Base-by-base conservation (phyloP, 495 filamentous ascomycete species). In the Talaromyces borbonicus region DNA sequence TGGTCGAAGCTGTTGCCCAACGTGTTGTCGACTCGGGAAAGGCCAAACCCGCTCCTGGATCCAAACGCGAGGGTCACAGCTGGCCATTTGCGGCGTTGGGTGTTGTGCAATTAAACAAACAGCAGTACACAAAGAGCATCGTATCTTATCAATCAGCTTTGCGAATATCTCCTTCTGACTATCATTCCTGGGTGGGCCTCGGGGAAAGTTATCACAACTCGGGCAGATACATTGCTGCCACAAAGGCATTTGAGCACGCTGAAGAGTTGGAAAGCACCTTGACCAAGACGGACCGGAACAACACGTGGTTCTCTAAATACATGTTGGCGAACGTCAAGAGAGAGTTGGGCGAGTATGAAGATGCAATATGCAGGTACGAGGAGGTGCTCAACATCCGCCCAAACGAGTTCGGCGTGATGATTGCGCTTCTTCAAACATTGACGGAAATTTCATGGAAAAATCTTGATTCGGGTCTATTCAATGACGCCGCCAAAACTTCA, bases 21-120 rank as follows among this genome's bases (percentile, higher is more conserved):
- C 78, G 92, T 42, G 90, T 95, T 0, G 80, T 95, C 1, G 88
- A 96, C 45, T 95, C 90, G 4, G 93, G 93, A 46, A 89, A 86
- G 56, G 83, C 85, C 36, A 83, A 82, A 55, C 85, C 89, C 32
- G 76, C 89, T 8, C 92, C 93, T 16, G 92, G 92, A 4, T 93
- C 88, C 6, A 94, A 90, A 65, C 81, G 81, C 55, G 90, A 83
- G 58, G 87, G 84, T 4, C 77, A 89, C 49, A 96, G 92, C 66
- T 99, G 92, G 92, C 92, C 92, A 7, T 89, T 85, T 55, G 87
- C 90, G n/a, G 89, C 93, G 1, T 72, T 99, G 3, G 92, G 92
- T 26, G 85, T 95, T n/a, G 92, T 93, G 0, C 87, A 97, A 60
- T 77, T 95, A 49, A 99, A 96, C 60, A 87, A 85, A 50, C 90